Conservation (phyloP, 192 early-diverging fungal species). For the Coemansia sp. region DNA sequence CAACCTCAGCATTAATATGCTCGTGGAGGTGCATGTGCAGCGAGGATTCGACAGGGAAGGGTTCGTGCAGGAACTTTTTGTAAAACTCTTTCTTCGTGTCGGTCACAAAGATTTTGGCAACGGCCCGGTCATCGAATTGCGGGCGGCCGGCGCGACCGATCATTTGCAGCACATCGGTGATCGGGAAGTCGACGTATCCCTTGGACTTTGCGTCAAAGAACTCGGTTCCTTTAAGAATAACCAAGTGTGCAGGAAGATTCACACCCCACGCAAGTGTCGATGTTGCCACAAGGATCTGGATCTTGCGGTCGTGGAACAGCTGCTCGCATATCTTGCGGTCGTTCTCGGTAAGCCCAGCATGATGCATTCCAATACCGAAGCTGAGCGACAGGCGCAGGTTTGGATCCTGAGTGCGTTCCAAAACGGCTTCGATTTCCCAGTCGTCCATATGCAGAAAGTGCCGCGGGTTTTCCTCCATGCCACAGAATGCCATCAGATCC, state of each 20-base stretch:
- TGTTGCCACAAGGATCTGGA: slow-evolving; percentile 95
- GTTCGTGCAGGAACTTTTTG: slow-evolving; percentile 95
- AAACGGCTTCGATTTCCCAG: slow-evolving; percentile 66
- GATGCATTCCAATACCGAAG: slow-evolving; percentile 98
- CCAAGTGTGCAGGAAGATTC: slow-evolving; percentile 95
- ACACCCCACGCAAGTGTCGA: slow-evolving; percentile 98
- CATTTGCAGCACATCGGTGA: slow-evolving; percentile 99
- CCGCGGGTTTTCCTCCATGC: slow-evolving; percentile 87
- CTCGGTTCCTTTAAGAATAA: slow-evolving; percentile 98
- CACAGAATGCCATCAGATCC: slow-evolving; percentile 92
- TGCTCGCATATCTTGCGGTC: slow-evolving; percentile 90
- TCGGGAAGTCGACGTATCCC: slow-evolving; percentile 94
- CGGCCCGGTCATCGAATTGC: slow-evolving; percentile 91
- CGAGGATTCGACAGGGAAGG: slow-evolving; percentile 87
- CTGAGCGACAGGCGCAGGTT: slow-evolving; percentile 74
- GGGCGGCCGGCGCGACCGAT: slow-evolving; percentile 97
- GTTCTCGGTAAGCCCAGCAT: slow-evolving; percentile 86
- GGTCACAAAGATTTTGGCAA: slow-evolving; percentile 91
- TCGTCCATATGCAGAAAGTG: slow-evolving; percentile 89
- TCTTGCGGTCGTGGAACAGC: slow-evolving; percentile 91
- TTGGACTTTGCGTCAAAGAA: slow-evolving; percentile 88
- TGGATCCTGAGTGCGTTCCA: slow-evolving; percentile 77
- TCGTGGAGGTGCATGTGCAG: slow-evolving; percentile 75
- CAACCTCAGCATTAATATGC: slow-evolving; percentile 95
- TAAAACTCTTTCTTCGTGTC: slow-evolving; percentile 98